These are phyloP conservation scores for Erodium maritimum DNA, from an alignment of 345 rosid species.

Conservation along the genomic window DNA sequence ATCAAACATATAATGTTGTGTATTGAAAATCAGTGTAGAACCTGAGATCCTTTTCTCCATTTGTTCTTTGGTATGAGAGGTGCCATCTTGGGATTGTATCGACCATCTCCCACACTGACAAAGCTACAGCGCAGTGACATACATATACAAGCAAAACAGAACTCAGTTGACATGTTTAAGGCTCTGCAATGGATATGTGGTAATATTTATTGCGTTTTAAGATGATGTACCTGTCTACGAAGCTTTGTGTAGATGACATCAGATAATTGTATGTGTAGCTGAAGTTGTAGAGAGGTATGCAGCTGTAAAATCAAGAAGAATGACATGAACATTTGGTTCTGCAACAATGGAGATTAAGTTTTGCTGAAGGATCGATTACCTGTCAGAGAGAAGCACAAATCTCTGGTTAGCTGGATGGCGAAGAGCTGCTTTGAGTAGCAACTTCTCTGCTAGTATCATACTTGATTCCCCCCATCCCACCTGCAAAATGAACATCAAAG, in stretches of 20 bases:
- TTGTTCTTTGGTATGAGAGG: slow-evolving; percentile 11
- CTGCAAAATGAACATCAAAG: background rate
- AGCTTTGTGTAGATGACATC: slow-evolving; percentile 13
- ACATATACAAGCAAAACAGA: no score
- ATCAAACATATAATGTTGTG: no score
- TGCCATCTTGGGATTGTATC: slow-evolving; percentile 15
- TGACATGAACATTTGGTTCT: background rate
- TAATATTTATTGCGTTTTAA: background rate
- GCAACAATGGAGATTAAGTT: background rate
- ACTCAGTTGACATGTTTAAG: no score
- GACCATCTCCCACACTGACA: slow-evolving; percentile 10
- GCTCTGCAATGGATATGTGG: no score
- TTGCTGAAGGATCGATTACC: slow-evolving; percentile 5
- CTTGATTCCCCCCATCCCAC: slow-evolving; percentile 20
- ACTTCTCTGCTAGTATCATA: slow-evolving; percentile 20
- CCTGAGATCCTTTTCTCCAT: slow-evolving; percentile 29
- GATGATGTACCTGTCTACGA: slow-evolving; percentile 15
- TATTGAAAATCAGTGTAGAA: background rate
- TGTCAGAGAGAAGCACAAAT: slow-evolving; percentile 21
- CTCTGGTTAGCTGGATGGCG: slow-evolving; percentile 16
- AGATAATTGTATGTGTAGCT: slow-evolving; percentile 12
- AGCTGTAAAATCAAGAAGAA: slow-evolving; percentile 13
- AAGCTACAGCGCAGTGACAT: slow-evolving; percentile 12
- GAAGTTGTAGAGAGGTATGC: slow-evolving; percentile 18
- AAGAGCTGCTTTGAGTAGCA: slow-evolving; percentile 16